phyloP scores from a whole-genome alignment of 176 grass and related monocot genomes.

The Leersia perrieri region DNA sequence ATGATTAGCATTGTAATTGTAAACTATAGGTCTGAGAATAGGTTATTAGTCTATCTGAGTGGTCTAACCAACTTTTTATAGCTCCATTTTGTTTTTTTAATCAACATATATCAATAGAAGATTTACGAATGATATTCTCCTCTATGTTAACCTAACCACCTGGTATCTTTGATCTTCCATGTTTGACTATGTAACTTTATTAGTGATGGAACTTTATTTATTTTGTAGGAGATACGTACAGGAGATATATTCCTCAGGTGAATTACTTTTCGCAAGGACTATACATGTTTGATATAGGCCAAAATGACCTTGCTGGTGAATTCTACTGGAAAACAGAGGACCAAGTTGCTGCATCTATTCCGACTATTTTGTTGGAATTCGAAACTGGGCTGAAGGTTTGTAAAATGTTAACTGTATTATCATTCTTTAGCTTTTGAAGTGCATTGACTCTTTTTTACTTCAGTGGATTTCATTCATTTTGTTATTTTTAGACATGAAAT shows the following conservation, averaged over 20 bases:
- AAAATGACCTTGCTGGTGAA: constrained; percentile 92
- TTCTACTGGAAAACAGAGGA: constrained; percentile 93
- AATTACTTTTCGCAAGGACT: constrained; percentile 79
- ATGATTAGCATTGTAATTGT: background rate
- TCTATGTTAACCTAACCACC: background rate
- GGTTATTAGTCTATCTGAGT: constrained; percentile 17
- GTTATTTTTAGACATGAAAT: background rate
- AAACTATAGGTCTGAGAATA: background rate
- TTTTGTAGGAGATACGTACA: constrained; percentile 63
- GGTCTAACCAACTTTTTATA: background rate
- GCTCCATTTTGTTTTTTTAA: background rate
- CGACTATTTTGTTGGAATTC: constrained; percentile 86
- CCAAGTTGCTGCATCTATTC: constrained; percentile 81
- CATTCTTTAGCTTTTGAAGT: constrained; percentile 9
- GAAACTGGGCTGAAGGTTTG: constrained; percentile 89
- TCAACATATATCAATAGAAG: background rate
- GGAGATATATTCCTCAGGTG: constrained; percentile 61
- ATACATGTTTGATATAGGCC: constrained; percentile 99
- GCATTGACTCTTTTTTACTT: background rate
- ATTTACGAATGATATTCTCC: background rate
- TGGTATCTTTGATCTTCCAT: constrained; percentile 16
- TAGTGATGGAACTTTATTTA: background rate
- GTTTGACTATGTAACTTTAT: background rate
- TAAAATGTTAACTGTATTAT: background rate
- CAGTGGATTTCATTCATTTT: background rate